Conservation (phyloP, 805 yeast species). For the Myxozyma neglecta region DNA sequence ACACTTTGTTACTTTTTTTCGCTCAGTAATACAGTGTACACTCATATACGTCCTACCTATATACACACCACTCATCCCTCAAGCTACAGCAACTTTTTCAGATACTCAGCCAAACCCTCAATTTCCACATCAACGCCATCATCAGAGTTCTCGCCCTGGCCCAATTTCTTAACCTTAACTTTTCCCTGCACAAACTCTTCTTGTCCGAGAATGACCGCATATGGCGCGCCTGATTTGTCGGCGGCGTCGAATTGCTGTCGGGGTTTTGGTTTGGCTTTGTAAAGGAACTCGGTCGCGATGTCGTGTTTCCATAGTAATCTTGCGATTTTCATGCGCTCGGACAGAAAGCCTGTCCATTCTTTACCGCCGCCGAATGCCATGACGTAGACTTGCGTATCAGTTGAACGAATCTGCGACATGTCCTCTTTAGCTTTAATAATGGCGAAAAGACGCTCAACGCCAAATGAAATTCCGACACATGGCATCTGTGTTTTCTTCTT, state of each 20-base stretch:
- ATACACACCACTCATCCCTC: background rate
- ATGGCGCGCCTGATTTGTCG: conserved; percentile 85
- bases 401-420: conserved; percentile 67
- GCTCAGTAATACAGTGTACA: too few relatives aligned
- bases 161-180: conserved; percentile 81
- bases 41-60: too few relatives aligned
- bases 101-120: conserved; percentile 14
- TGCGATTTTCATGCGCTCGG: conserved; percentile 87
- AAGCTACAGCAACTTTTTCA: conserved; percentile 1
- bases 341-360: conserved; percentile 89
- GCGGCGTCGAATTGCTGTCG: conserved; percentile 98
- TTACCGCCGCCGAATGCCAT: conserved; percentile 99
- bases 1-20: too few relatives aligned
- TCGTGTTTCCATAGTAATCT: conserved; percentile 84
- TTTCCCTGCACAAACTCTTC: conserved; percentile 84
- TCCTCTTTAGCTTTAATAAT: conserved; percentile 75
- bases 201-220: conserved; percentile 92
- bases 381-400: conserved; percentile 88
- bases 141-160: conserved; percentile 82
- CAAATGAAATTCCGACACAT: conserved; percentile 96
- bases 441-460: conserved; percentile 93
- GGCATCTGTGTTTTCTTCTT: conserved; percentile 81
- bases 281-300: conserved; percentile 85
- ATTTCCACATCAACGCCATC: conserved; percentile 61
- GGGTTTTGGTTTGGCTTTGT: conserved; percentile 89